Evolutionary conservation across 169 alveolate species (phyloP).

Genomic region (Babesia divergens): DNA sequence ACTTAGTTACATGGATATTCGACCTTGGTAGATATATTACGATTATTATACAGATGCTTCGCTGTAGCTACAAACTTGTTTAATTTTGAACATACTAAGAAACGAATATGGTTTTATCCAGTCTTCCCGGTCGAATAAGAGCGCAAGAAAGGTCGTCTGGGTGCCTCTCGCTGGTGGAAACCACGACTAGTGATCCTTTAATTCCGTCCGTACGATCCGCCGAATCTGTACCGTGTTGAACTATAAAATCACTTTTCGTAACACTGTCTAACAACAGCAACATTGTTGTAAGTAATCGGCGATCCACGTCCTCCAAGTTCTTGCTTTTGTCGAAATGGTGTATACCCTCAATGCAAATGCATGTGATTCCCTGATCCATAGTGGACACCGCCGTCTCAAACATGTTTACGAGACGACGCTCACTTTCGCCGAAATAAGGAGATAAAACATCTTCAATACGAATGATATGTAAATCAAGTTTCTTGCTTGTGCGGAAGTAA

Average conservation of each 20-base stretch:
- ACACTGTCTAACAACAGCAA: conserved; percentile 48
- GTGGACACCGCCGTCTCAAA: conserved; percentile 28
- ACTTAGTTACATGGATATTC: too few relatives aligned
- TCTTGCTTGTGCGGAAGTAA: neutral
- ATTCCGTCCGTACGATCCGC: neutral
- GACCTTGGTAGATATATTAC: too few relatives aligned
- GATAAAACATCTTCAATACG: conserved; percentile 41
- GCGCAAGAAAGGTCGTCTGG: conserved; percentile 38
- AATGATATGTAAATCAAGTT: conserved; percentile 27
- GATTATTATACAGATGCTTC: neutral
- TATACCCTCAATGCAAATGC: conserved; percentile 55
- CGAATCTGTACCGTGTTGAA: neutral
- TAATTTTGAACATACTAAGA: too few relatives aligned
- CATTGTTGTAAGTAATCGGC: conserved; percentile 42
- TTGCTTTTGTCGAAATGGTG: conserved; percentile 35
- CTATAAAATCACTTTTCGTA: conserved; percentile 1
- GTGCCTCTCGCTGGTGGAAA: conserved; percentile 47
- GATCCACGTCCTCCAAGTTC: conserved; percentile 12
- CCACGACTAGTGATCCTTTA: conserved; percentile 39
- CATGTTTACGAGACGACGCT: conserved; percentile 21
- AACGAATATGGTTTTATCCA: conserved; percentile 11
- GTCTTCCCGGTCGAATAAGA: conserved; percentile 55
- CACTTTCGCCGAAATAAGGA: conserved; percentile 62
- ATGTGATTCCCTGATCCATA: conserved; percentile 24
- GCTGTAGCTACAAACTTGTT: too few relatives aligned